Evolutionary conservation across 352 stramenopile genomes (phyloP).

Genomic region (Phytopythium litorale): DNA sequence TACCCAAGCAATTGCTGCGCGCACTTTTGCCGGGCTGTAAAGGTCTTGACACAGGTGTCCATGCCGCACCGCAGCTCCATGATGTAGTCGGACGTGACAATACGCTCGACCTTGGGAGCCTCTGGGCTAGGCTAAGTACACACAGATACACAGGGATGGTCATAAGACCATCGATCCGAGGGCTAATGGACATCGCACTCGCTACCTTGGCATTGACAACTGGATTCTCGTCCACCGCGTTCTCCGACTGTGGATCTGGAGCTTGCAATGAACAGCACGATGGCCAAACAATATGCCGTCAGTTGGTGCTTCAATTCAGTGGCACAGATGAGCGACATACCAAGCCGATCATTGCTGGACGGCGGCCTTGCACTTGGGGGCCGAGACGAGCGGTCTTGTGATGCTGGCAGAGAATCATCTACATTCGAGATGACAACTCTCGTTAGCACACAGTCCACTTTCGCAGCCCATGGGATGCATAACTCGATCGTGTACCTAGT

Average conservation of each 20-base stretch:
- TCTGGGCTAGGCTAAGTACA: neutral
- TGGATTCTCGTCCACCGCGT: neutral
- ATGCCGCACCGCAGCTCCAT: conserved; percentile 83
- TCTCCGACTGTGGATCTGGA: neutral
- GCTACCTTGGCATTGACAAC: neutral
- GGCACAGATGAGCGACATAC: neutral
- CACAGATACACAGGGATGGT: neutral
- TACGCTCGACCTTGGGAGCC: conserved; percentile 12
- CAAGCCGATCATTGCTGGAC: neutral
- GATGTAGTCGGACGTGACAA: conserved; percentile 65
- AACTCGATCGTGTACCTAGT: neutral
- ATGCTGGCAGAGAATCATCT: neutral
- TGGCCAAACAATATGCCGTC: neutral
- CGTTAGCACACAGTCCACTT: neutral
- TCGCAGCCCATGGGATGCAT: neutral
- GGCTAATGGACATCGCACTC: neutral
- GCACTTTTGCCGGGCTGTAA: conserved; percentile 63
- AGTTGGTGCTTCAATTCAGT: neutral
- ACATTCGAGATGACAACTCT: neutral
- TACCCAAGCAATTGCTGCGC: conserved; percentile 62
- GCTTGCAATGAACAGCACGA: neutral
- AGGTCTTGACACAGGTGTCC: conserved; percentile 77
- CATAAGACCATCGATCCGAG: neutral
- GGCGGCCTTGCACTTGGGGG: conserved; percentile 5
- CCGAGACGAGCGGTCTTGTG: neutral